phyloP scores from a whole-genome alignment of 345 rosid species.

The Alliaria petiolata region DNA sequence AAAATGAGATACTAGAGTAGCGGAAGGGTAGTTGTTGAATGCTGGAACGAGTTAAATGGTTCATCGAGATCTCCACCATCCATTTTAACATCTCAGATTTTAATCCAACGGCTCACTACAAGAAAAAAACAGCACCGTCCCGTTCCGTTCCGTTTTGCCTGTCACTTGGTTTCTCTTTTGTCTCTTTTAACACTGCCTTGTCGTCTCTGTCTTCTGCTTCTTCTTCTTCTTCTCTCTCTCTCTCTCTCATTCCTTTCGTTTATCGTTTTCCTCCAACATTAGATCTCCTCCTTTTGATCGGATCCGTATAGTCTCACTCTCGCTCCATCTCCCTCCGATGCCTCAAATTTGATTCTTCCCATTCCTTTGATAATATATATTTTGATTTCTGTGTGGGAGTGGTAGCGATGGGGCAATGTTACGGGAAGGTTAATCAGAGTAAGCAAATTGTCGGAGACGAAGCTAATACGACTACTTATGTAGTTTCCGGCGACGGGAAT shows the following conservation, averaged over 20 bases:
- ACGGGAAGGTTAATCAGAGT: slow-evolving; percentile 61
- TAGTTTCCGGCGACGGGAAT: slow-evolving; percentile 48
- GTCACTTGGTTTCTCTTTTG: slow-evolving; percentile 26
- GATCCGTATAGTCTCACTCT: slow-evolving; percentile 32
- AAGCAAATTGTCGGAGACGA: slow-evolving; percentile 35
- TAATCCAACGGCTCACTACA: slow-evolving; percentile 40
- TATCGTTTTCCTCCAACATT: slow-evolving; percentile 50
- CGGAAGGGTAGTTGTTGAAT: slow-evolving; percentile 32
- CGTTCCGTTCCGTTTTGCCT: slow-evolving; percentile 23
- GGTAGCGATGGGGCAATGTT: slow-evolving; percentile 80
- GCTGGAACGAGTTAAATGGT: slow-evolving; percentile 22
- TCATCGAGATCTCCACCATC: slow-evolving; percentile 24
- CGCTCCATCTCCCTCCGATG: slow-evolving; percentile 40
- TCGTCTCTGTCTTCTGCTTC: slow-evolving; percentile 30
- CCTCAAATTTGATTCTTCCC: slow-evolving; percentile 32
- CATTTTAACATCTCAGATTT: slow-evolving; percentile 15
- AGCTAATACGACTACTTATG: slow-evolving; percentile 42
- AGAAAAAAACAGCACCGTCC: background rate
- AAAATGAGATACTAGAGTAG: background rate
- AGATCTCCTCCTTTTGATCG: slow-evolving; percentile 42
- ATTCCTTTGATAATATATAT: background rate
- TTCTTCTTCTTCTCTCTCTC: slow-evolving; percentile 5
- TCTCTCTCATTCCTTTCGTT: slow-evolving; percentile 47
- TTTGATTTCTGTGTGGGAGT: slow-evolving; percentile 5
- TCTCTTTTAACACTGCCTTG: slow-evolving; percentile 24